Evolutionary conservation across 148 eudicot species (phyloP).

Genomic region (Oxyria digyna): DNA sequence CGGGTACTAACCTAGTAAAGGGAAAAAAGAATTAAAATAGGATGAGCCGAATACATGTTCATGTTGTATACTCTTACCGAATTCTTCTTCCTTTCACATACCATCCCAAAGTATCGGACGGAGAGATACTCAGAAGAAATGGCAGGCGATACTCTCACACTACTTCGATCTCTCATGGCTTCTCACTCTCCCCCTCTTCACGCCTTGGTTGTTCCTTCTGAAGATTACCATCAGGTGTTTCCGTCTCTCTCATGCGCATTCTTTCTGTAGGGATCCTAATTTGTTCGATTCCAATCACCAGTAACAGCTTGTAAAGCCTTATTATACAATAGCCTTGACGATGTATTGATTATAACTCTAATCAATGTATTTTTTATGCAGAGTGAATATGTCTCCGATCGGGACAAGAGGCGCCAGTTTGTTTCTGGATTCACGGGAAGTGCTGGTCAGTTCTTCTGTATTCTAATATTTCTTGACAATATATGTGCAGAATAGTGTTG

Average conservation of each 20-base stretch:
- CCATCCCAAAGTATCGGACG: too few species aligned
- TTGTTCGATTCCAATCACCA: neutral
- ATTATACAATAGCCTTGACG: neutral
- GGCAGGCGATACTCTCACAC: conserved; percentile 30
- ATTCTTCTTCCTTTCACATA: too few species aligned
- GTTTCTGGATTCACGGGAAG: conserved; percentile 90
- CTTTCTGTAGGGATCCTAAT: neutral
- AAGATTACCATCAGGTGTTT: conserved; percentile 83
- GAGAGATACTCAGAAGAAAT: neutral
- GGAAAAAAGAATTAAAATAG: too few species aligned
- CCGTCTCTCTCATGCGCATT: neutral
- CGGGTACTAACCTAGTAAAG: too few species aligned
- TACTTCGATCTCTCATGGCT: conserved; percentile 70
- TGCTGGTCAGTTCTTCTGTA: conserved; percentile 43
- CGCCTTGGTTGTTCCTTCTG: conserved; percentile 78
- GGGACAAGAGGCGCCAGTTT: conserved; percentile 80
- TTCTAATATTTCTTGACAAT: neutral
- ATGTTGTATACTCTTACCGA: too few species aligned
- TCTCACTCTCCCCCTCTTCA: conserved; percentile 87
- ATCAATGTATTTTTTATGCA: conserved; percentile 17
- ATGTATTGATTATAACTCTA: neutral
- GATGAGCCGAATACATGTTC: too few species aligned
- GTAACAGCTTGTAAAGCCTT: neutral
- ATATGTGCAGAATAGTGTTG: neutral
- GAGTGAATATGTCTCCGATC: conserved; percentile 84